Base-by-base conservation (phyloP, 1,139 yeast species). In the Lizanozyma gosingica region DNA sequence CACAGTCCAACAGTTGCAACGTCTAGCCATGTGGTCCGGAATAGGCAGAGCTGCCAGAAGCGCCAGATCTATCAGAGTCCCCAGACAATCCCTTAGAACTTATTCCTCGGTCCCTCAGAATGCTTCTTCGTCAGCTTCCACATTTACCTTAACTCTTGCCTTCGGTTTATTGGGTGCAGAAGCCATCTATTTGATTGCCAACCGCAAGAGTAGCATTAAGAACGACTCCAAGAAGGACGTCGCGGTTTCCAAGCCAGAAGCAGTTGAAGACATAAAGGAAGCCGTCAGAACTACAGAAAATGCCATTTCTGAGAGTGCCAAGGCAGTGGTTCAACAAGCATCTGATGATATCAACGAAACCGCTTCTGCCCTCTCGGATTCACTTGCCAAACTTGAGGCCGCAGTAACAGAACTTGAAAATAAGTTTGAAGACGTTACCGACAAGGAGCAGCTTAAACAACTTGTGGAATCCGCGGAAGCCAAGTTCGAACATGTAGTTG, bases 401-500 rank as follows among this genome's bases (percentile, higher is more conserved):
- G 29, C 29, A 6, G 29, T 22, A 22, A 6, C 29, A 6, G 9
- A 22, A 22, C 29, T 22, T 22, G 29, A 22, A 22, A 11, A 22
- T 6, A 22, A 22, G 29, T 22, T 22, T 22, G 29, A 22, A 6
- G 29, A 11, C 11, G 29, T 22, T 22, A 22, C 6, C 9, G 29
- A 22, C 29, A 6, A 6, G 9, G 11, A 22, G 29, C 6, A 22
- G 29, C 29, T 22, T 22, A 22, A 22, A 6, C 9, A 22, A 22
- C 9, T 11, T 11, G 29, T 22, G 6, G 9, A 22, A 22, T 6
- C 6, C 6, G 29, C 11, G 6, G 29, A 22, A 22, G 11, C 29
- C 29, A 22, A 22, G 29, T 22, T 22, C 9, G 29, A 22, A 22
- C 29, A 35, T 11, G 41, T 34, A 27, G 40, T 29, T 2, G 32